phyloP scores from a whole-genome alignment of 495 filamentous ascomycete genomes.

The Hypoxylon intermedium region DNA sequence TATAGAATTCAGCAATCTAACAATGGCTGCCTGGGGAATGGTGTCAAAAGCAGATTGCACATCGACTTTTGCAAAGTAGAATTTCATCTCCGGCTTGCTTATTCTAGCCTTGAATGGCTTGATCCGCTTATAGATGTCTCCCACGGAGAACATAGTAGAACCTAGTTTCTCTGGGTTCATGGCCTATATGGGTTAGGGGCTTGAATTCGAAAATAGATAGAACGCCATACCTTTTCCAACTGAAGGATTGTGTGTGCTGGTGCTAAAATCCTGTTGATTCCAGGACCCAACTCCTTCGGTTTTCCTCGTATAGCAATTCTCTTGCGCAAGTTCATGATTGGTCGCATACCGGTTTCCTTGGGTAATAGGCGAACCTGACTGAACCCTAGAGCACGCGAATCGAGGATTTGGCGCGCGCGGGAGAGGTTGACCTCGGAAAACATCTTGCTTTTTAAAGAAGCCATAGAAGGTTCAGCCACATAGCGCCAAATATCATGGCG shows the following conservation, averaged over 20 bases:
- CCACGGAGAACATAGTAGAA: constrained; percentile 77
- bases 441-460: constrained; percentile 71
- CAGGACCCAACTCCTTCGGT: constrained; percentile 65
- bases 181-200: constrained; percentile 44
- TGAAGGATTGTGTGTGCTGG: constrained; percentile 80
- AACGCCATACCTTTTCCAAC: constrained; percentile 66
- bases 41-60: constrained; percentile 94
- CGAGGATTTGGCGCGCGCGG: constrained; percentile 64
- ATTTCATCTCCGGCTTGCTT: constrained; percentile 24
- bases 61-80: constrained; percentile 91
- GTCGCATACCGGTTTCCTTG: constrained; percentile 70
- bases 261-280: constrained; percentile 81
- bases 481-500: constrained; percentile 89
- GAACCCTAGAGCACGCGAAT: constrained; percentile 70
- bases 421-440: constrained; percentile 77
- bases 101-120: constrained; percentile 69
- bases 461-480: constrained; percentile 75
- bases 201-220: neutral
- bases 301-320: constrained; percentile 62
- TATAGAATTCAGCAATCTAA: constrained; percentile 69
- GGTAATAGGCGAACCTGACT: constrained; percentile 83
- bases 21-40: constrained; percentile 80
- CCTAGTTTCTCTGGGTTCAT: constrained; percentile 70
- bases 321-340: constrained; percentile 84
- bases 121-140: constrained; percentile 80